Evolutionary conservation across 2,329 filamentous ascomycete genomes (phyloP).

Genomic region (Monosporascus sp.): DNA sequence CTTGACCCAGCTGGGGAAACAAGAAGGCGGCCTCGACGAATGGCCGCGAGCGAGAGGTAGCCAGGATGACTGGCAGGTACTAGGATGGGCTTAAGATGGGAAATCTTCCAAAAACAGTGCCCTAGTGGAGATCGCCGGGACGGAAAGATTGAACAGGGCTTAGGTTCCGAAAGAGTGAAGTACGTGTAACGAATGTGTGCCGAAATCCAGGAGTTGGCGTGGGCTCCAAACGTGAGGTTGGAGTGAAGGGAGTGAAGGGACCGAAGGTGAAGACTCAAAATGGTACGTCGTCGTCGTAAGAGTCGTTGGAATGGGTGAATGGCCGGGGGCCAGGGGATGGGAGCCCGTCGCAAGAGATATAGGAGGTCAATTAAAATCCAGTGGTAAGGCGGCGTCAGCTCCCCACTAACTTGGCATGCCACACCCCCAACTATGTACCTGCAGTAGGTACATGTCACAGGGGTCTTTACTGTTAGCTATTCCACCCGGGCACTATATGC

Average conservation of each 20-base stretch:
- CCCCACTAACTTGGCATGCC: background rate
- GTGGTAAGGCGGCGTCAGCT: background rate
- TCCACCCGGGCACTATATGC: too few relatives aligned
- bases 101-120: too few relatives aligned
- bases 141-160: conserved; percentile 2
- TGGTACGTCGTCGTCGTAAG: background rate
- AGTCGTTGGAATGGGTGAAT: too few relatives aligned
- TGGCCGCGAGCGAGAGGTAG: background rate
- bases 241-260: conserved; percentile 8
- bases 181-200: conserved; percentile 3
- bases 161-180: conserved; percentile 11
- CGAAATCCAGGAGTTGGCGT: conserved; percentile 4
- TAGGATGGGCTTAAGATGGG: too few relatives aligned
- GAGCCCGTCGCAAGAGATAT: conserved; percentile 10
- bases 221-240: conserved; percentile 1
- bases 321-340: background rate
- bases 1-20: too few relatives aligned
- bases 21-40: background rate
- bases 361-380: conserved; percentile 4
- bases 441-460: too few relatives aligned
- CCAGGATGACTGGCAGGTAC: too few relatives aligned
- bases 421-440: too few relatives aligned
- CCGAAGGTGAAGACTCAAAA: conserved; percentile 3
- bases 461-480: too few relatives aligned
- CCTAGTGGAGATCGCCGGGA: background rate